Percentiles rank a stretch among this genome's conserved stretches.
phyloP scores from a whole-genome alignment of 441 rosid genomes.

The Iberis amara region DNA sequence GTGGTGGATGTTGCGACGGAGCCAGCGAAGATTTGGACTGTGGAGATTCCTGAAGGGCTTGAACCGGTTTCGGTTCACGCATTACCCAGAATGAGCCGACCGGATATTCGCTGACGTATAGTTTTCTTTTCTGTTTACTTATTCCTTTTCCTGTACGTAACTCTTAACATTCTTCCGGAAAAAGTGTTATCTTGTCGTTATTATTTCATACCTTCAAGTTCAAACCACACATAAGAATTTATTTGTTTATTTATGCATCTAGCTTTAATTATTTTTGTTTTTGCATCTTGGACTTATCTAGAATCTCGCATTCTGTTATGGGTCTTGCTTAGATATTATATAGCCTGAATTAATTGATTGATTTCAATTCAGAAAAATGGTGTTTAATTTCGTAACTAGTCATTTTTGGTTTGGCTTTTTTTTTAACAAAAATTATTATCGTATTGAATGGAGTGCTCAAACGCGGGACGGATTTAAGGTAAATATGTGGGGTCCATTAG shows the following conservation, averaged over 20 bases:
- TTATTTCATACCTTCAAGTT: constrained; percentile 6
- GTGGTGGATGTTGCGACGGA: constrained; percentile 37
- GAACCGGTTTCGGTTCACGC: constrained; percentile 46
- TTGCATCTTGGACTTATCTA: background rate
- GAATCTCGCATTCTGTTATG: too few species aligned
- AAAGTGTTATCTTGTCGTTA: constrained; percentile 29
- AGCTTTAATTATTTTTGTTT: background rate
- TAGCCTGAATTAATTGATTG: too few species aligned
- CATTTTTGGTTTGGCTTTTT: too few species aligned
- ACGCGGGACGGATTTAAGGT: too few species aligned
- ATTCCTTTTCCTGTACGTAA: constrained; percentile 13
- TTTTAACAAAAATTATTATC: too few species aligned
- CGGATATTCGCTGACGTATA: constrained; percentile 23
- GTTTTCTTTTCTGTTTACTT: too few species aligned
- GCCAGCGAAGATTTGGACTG: constrained; percentile 42
- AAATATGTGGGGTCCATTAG: too few species aligned
- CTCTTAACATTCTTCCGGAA: background rate
- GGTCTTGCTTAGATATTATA: too few species aligned
- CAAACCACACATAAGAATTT: background rate
- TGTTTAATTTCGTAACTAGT: too few species aligned
- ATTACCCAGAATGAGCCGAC: constrained; percentile 43
- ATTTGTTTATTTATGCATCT: too few species aligned
- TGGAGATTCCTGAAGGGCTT: constrained; percentile 39
- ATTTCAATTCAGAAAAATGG: too few species aligned
- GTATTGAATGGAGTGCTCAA: too few species aligned